Evolutionary conservation across 805 yeast genomes (phyloP).

Genomic region (Kodamaea neixiangensis): DNA sequence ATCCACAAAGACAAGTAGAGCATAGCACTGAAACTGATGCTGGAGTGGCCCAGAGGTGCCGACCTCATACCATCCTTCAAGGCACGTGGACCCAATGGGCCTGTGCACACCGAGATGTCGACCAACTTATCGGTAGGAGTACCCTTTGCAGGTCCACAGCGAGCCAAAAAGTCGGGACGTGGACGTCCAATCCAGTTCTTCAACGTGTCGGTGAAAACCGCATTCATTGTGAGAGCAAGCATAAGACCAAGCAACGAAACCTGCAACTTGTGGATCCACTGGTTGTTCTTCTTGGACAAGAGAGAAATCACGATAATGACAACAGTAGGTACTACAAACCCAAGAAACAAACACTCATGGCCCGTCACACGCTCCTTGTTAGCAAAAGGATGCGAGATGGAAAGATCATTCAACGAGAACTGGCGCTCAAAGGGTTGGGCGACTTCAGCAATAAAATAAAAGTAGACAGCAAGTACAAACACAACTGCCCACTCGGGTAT

Average conservation of each 20-base stretch:
- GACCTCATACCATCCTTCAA: conserved; percentile 41
- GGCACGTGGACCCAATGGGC: conserved; percentile 29
- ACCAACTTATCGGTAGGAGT: conserved; percentile 27
- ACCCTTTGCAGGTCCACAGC: conserved; percentile 32
- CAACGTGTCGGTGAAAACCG: conserved; percentile 37
- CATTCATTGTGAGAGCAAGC: conserved; percentile 30
- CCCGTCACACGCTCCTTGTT: conserved; percentile 34
- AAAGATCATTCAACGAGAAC: conserved; percentile 32
- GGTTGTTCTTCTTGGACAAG: conserved; percentile 4
- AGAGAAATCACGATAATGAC: conserved; percentile 20
- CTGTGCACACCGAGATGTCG: conserved; percentile 33
- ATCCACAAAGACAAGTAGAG: conserved; percentile 36
- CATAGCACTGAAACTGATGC: conserved; percentile 36
- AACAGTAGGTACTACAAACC: conserved; percentile 26
- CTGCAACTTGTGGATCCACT: conserved; percentile 27
- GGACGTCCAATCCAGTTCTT: conserved; percentile 36
- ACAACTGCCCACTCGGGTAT: conserved; percentile 34
- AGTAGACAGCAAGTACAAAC: conserved; percentile 24
- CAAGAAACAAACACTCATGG: conserved; percentile 28
- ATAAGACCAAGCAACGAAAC: conserved; percentile 32
- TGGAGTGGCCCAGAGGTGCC: conserved; percentile 44
- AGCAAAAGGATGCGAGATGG: conserved; percentile 41
- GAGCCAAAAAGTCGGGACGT: conserved; percentile 35
- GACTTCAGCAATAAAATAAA: conserved; percentile 35
- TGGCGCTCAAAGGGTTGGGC: conserved; percentile 39